phyloP scores from a whole-genome alignment of 257 asterid species.

The Lithospermum erythrorhizon region DNA sequence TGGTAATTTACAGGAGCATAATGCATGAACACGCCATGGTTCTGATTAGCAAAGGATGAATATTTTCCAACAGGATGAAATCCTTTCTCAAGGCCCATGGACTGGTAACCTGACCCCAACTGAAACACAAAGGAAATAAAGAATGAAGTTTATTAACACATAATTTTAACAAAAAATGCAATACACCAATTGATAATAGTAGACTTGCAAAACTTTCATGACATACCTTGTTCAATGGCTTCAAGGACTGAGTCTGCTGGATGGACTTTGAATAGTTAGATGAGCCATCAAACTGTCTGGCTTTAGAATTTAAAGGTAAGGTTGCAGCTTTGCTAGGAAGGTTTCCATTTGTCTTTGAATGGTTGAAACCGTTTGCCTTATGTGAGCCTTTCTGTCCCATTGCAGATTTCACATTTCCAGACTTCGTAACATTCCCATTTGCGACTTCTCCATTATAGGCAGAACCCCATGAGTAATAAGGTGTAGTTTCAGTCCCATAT shows the following conservation, averaged over 20 bases:
- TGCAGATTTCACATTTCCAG: constrained; percentile 26
- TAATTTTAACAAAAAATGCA: background rate
- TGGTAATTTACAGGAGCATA: constrained; percentile 34
- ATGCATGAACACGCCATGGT: constrained; percentile 30
- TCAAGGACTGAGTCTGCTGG: constrained; percentile 35
- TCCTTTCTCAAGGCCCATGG: constrained; percentile 33
- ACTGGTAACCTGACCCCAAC: constrained; percentile 45
- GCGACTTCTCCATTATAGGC: constrained; percentile 36
- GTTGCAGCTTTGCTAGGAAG: constrained; percentile 20
- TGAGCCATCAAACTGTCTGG: constrained; percentile 1
- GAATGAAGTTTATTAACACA: background rate
- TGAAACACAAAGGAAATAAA: constrained; percentile 16
- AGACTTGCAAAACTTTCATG: background rate
- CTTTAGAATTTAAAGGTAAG: constrained; percentile 22
- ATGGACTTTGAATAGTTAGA: constrained; percentile 12
- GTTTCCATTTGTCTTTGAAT: constrained; percentile 20
- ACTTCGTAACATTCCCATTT: constrained; percentile 22
- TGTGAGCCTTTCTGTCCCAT: constrained; percentile 31
- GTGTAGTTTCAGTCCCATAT: constrained; percentile 47
- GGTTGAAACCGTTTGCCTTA: constrained; percentile 30
- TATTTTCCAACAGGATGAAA: constrained; percentile 32
- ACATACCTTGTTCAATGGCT: constrained; percentile 47
- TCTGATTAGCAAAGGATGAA: constrained; percentile 30
- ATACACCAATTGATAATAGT: background rate
- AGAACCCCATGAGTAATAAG: constrained; percentile 37